phyloP scores from a whole-genome alignment of 176 grass and related monocot genomes.

The Cenchrus americanus region DNA sequence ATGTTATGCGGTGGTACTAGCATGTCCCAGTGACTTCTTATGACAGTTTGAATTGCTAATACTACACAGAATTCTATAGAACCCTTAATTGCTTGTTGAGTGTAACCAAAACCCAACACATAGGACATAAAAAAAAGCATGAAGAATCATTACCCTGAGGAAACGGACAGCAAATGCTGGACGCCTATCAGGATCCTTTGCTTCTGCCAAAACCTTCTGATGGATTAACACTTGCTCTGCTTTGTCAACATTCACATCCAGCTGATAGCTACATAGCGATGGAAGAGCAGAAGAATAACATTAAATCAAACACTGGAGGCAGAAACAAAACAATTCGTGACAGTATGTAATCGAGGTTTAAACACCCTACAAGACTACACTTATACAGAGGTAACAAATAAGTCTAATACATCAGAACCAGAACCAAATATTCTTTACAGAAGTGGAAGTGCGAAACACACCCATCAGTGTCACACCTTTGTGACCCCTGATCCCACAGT shows the following conservation, averaged over 20 bases:
- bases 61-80: conserved; percentile 17
- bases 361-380: background rate
- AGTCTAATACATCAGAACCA: background rate
- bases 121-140: background rate
- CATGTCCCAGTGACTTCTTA: background rate
- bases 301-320: background rate
- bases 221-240: conserved; percentile 50
- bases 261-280: conserved; percentile 45
- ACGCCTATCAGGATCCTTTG: conserved; percentile 50
- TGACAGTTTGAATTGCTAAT: background rate
- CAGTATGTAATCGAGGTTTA: background rate
- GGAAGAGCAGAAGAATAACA: conserved; percentile 1
- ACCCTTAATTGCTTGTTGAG: background rate
- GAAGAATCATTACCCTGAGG: conserved; percentile 46
- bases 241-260: conserved; percentile 59
- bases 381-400: background rate
- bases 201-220: conserved; percentile 54
- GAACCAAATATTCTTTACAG: background rate
- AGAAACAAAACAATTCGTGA: background rate
- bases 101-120: conserved; percentile 1
- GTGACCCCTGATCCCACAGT: background rate
- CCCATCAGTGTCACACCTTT: background rate
- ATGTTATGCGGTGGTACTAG: background rate
- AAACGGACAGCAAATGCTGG: conserved; percentile 46
- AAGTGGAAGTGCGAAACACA: background rate